phyloP scores from a whole-genome alignment of 2,329 filamentous ascomycete species.

The Colletotrichum camelliae region DNA sequence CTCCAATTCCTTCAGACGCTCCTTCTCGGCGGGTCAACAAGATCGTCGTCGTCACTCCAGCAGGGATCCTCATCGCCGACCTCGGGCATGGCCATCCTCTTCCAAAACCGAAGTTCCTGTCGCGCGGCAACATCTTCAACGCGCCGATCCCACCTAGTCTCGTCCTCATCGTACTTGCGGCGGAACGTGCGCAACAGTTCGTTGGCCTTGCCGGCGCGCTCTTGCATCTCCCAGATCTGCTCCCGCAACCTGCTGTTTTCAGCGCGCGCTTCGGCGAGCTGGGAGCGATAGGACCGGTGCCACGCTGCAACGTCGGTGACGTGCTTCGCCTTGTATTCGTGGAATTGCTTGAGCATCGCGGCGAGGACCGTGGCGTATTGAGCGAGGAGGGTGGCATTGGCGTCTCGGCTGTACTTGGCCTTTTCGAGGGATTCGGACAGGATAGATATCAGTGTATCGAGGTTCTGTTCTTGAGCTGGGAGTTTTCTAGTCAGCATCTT shows the following conservation, averaged over 20 bases:
- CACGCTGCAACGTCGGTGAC: conserved; percentile 66
- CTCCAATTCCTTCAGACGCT: conserved; percentile 56
- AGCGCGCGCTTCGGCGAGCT: conserved; percentile 68
- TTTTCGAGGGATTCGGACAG: conserved; percentile 68
- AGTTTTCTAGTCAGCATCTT: neutral
- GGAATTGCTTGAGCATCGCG: conserved; percentile 66
- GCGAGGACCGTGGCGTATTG: conserved; percentile 64
- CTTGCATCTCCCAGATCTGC: conserved; percentile 72
- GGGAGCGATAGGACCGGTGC: conserved; percentile 70
- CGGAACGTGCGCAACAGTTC: conserved; percentile 63
- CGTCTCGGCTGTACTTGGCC: conserved; percentile 63
- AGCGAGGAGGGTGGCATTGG: conserved; percentile 62
- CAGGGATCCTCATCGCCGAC: conserved; percentile 64
- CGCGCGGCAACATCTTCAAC: conserved; percentile 57
- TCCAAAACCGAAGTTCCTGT: conserved; percentile 70
- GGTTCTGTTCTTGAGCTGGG: conserved; percentile 62
- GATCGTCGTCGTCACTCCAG: conserved; percentile 70
- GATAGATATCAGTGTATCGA: conserved; percentile 66
- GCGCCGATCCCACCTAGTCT: conserved; percentile 56
- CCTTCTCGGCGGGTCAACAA: conserved; percentile 67
- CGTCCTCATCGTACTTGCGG: conserved; percentile 60
- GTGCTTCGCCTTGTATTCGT: conserved; percentile 69
- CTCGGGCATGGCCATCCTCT: conserved; percentile 68
- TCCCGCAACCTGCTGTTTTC: conserved; percentile 68
- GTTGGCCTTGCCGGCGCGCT: conserved; percentile 63